Evolutionary conservation across 176 grass and related monocot genomes (phyloP).

Genomic region (Juncus inflexus): DNA sequence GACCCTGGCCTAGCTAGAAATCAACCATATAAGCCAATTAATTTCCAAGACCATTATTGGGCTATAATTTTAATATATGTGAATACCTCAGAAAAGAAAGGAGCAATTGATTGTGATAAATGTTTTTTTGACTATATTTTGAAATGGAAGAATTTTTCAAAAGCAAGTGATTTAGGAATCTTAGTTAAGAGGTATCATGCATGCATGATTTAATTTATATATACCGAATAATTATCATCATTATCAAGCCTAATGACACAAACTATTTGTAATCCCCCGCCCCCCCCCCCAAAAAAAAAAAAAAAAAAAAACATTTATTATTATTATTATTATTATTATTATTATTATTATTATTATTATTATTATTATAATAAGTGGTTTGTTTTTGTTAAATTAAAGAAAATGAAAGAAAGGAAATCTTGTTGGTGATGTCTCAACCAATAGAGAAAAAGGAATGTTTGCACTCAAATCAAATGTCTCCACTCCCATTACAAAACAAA

Average conservation of each 20-base stretch:
- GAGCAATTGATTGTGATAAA: too few species aligned
- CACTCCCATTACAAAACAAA: background rate
- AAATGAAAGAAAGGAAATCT: slow-evolving; percentile 14
- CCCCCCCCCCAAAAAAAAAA: too few species aligned
- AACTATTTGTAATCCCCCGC: slow-evolving; percentile 1
- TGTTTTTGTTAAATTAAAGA: background rate
- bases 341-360: background rate
- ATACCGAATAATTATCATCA: background rate
- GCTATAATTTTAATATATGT: slow-evolving; percentile 14
- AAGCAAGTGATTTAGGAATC: slow-evolving; percentile 20
- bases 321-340: background rate
- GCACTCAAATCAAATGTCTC: slow-evolving; percentile 11
- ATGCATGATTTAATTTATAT: slow-evolving; percentile 17
- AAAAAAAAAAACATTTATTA: too few species aligned
- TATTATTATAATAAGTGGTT: background rate
- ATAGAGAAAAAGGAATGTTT: slow-evolving; percentile 2
- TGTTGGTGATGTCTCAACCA: slow-evolving; percentile 20
- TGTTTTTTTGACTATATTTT: background rate
- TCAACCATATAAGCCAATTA: background rate
- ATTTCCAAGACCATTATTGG: slow-evolving; percentile 6
- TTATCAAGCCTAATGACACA: too few species aligned
- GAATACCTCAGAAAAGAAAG: slow-evolving; percentile 1
- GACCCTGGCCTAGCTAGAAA: background rate
- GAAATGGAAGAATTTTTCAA: slow-evolving; percentile 8
- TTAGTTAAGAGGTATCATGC: background rate